Percentiles rank a stretch among this genome's conserved stretches.
Conservation (phyloP, 352 stramenopile genomes). For the Hyaloperonospora brassicae region DNA sequence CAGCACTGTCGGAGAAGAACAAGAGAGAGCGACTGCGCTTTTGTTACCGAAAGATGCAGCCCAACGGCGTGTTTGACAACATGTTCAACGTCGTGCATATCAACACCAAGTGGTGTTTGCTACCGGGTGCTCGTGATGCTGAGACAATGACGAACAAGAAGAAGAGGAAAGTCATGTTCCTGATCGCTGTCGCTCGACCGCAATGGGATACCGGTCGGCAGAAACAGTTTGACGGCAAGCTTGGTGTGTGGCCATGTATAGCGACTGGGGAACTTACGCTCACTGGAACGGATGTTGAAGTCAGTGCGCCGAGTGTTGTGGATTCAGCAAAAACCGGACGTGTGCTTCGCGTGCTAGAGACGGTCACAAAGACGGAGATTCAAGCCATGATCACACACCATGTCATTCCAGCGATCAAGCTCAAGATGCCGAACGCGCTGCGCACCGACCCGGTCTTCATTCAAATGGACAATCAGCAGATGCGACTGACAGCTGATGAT, state of each 20-base stretch:
- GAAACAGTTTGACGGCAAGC: slow-evolving; percentile 35
- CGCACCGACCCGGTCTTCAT: slow-evolving; percentile 21
- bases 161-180: slow-evolving; percentile 30
- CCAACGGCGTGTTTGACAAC: slow-evolving; percentile 32
- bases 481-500: slow-evolving; percentile 29
- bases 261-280: background rate
- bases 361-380: too few relatives aligned
- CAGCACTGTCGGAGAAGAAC: slow-evolving; percentile 32
- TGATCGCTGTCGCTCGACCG: slow-evolving; percentile 32
- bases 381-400: background rate
- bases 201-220: slow-evolving; percentile 29
- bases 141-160: slow-evolving; percentile 13
- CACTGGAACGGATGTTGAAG: too few relatives aligned
- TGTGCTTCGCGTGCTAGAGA: too few relatives aligned
- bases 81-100: slow-evolving; percentile 40
- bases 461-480: slow-evolving; percentile 34
- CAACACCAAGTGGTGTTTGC: slow-evolving; percentile 33
- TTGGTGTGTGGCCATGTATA: slow-evolving; percentile 33
- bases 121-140: slow-evolving; percentile 16
- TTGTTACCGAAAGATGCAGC: slow-evolving; percentile 26
- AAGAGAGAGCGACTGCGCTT: slow-evolving; percentile 31
- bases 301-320: too few relatives aligned
- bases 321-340: too few relatives aligned
- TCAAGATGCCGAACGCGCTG: slow-evolving; percentile 24
- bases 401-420: slow-evolving; percentile 34